A percentile compares a stretch with the other conserved stretches of the same genome.
phyloP scores from a whole-genome alignment of 2,329 filamentous ascomycete species.

The Mycosphaerella arachidis region DNA sequence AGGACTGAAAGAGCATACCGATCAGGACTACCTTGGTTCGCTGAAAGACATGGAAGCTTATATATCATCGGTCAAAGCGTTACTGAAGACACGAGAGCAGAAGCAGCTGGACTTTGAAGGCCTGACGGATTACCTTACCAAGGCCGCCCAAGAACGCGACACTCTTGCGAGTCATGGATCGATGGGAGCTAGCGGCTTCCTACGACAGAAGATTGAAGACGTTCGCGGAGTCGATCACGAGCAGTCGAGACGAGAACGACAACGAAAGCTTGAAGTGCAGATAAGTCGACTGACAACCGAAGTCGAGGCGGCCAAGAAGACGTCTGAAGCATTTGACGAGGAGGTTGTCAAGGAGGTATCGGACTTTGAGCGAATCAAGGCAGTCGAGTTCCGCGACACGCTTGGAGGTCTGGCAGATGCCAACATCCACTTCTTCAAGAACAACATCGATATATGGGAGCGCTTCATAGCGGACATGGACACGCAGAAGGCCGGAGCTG shows the following conservation, averaged over 20 bases:
- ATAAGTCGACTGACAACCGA: conserved; percentile 88
- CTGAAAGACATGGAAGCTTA: conserved; percentile 95
- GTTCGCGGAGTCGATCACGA: conserved; percentile 96
- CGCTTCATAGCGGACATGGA: conserved; percentile 73
- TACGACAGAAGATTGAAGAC: conserved; percentile 92
- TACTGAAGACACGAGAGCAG: conserved; percentile 90
- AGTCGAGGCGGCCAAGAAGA: conserved; percentile 81
- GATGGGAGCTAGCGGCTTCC: conserved; percentile 75
- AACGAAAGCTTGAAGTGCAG: conserved; percentile 83
- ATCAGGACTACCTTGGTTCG: conserved; percentile 90
- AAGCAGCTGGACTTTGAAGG: conserved; percentile 98
- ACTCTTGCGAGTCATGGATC: conserved; percentile 58
- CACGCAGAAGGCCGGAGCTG: conserved; percentile 31
- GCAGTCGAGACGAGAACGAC: conserved; percentile 76
- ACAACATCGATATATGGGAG: conserved; percentile 80
- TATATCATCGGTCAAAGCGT: conserved; percentile 75
- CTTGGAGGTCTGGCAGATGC: conserved; percentile 77
- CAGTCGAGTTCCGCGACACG: conserved; percentile 78
- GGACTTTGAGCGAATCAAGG: conserved; percentile 96
- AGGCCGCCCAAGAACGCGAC: conserved; percentile 83
- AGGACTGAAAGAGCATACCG: conserved; percentile 81
- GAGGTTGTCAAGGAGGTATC: conserved; percentile 88
- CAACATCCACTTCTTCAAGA: conserved; percentile 81
- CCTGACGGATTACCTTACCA: conserved; percentile 90
- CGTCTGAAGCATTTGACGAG: conserved; percentile 89